phyloP scores from a whole-genome alignment of 345 rosid genomes.

The Heritiera littoralis region DNA sequence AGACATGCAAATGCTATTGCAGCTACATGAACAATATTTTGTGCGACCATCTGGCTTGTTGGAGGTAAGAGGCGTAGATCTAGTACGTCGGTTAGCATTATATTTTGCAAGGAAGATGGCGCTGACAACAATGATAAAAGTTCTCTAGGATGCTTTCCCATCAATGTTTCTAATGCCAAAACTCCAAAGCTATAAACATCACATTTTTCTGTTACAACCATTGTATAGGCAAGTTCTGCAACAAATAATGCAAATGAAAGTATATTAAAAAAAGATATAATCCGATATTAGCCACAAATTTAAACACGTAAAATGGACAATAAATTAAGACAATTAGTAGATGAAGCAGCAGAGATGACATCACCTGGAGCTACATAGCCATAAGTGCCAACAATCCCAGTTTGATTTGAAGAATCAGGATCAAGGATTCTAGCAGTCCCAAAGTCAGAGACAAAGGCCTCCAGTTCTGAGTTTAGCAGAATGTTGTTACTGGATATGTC shows the following conservation, averaged over 20 bases:
- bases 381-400: conserved; percentile 5
- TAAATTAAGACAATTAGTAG: neutral
- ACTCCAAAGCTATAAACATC: conserved; percentile 24
- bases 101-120: neutral
- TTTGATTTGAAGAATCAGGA: conserved; percentile 20
- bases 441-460: conserved; percentile 23
- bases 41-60: neutral
- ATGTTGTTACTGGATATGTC: conserved; percentile 21
- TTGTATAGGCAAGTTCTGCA: conserved; percentile 15
- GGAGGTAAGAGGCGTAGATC: neutral
- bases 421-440: conserved; percentile 17
- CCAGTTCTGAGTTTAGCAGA: neutral
- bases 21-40: neutral
- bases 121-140: neutral
- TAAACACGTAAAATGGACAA: neutral
- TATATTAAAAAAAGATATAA: neutral
- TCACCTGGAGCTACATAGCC: conserved; percentile 25
- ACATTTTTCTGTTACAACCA: neutral
- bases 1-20: conserved; percentile 10
- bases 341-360: neutral
- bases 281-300: neutral
- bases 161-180: conserved; percentile 6
- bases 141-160: conserved; percentile 28
- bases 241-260: neutral
- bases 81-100: neutral